Evolutionary conservation across 2,329 filamentous ascomycete genomes (phyloP), one percentile per base, ranked within the genome.

Genomic region (Ophiobolus disseminans): DNA sequence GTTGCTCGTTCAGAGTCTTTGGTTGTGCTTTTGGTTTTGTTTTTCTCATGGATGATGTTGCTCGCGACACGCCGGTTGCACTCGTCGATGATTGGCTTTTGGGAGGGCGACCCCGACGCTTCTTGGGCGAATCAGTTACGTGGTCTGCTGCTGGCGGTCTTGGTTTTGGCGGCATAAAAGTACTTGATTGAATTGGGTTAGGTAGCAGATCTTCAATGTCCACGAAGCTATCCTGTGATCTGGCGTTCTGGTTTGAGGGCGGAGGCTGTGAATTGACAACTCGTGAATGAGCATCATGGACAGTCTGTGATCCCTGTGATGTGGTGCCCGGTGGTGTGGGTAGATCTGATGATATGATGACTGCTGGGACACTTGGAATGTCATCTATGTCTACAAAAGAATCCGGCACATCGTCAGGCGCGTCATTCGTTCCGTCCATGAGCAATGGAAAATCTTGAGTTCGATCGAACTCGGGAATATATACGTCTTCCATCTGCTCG

Each of bases 401-500:
- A 22, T 44, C 30, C 11, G 36, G n/a, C 3, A 30, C n/a, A 1
- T 19, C 40, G 10, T 48, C 46, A 5, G 48, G 28, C 21, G 44
- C 37, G 9, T 57, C 55, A 20, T 38, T 16, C 13, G 49, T 45
- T 14, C 52, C 44, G 31, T 66, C 62, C 53, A 69, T 62, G 2
- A 65, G 58, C 4, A 72, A 45, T 9, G 65, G 61, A 8, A 65
- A 45, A n/a, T 71, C 63, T 41, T 68, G 59, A 3, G 65, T 66
- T 19, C 63, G 60, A 44, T 69, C 68, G 8, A 66, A 65, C 28
- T 67, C 63, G 1, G 66, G 63, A 23, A 71, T 58, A 36, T 65
- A 65, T 10, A 69, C 37, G 22, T 60, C 55, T 20, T 58, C 48
- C 21, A 57, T 56, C 11, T 62, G 55, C n/a, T 68, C 60, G 1